phyloP scores from a whole-genome alignment of 192 early-diverging fungal species.

The Dissophora ornata region DNA sequence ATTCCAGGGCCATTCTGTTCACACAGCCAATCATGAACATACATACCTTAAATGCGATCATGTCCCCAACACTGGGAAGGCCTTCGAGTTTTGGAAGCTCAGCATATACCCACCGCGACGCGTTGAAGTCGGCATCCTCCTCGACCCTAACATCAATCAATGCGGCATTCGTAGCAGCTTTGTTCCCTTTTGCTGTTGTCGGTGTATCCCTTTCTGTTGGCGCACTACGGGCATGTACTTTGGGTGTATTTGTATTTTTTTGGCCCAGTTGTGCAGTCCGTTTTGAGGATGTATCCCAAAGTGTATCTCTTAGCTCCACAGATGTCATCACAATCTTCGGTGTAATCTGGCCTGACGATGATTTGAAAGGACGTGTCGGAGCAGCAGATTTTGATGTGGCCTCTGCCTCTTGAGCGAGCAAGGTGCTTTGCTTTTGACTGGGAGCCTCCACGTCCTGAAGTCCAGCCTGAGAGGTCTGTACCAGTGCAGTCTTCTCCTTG shows the following conservation, averaged over 20 bases:
- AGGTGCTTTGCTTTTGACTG: neutral
- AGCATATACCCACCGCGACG: conserved; percentile 2
- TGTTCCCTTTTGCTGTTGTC: neutral
- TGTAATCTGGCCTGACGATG: neutral
- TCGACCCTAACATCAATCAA: neutral
- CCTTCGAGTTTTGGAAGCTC: conserved; percentile 10
- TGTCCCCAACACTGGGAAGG: conserved; percentile 9
- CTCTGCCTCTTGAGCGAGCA: neutral
- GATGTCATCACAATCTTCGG: conserved; percentile 47
- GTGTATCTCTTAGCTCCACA: conserved; percentile 21
- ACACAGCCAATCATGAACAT: too few relatives aligned
- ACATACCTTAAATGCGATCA: conserved; percentile 31
- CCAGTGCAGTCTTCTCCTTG: neutral
- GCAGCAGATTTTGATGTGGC: neutral
- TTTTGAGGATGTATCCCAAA: neutral
- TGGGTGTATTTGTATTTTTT: conserved; percentile 4
- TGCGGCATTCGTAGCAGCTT: neutral
- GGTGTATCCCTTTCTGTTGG: neutral
- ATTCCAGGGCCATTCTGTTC: too few relatives aligned
- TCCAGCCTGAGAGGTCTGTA: neutral
- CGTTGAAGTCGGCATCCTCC: neutral
- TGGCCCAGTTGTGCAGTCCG: neutral
- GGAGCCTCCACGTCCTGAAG: neutral
- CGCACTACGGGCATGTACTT: neutral
- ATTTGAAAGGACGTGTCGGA: neutral